A percentile compares a stretch with the other conserved stretches of the same genome.
Evolutionary conservation across 495 filamentous ascomycete species (phyloP).

Genomic region (Penicillium ochrochloron): DNA sequence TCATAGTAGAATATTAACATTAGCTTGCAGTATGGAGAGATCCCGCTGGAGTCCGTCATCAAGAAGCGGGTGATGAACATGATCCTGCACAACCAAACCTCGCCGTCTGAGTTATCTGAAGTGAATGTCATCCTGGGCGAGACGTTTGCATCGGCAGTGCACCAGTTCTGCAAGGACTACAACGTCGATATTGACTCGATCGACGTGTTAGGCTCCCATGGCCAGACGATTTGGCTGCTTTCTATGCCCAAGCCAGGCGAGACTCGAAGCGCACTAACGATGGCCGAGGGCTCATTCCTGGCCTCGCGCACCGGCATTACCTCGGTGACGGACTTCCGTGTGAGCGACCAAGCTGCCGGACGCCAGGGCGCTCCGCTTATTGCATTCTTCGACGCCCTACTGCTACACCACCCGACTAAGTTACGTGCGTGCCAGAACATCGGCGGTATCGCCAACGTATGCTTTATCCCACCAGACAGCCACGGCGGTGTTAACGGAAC

Average conservation of each 20-base stretch:
- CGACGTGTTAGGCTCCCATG: conserved; percentile 60
- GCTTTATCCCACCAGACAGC: conserved; percentile 60
- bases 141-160: conserved; percentile 54
- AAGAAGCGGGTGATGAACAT: conserved; percentile 62
- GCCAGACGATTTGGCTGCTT: conserved; percentile 63
- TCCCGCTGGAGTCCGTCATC: conserved; percentile 53
- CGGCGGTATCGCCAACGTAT: conserved; percentile 63
- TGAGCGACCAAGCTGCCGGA: conserved; percentile 50
- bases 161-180: conserved; percentile 51
- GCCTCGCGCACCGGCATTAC: conserved; percentile 50
- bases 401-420: conserved; percentile 61
- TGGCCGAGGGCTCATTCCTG: conserved; percentile 51
- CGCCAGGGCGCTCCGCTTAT: conserved; percentile 52
- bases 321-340: conserved; percentile 51
- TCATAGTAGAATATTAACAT: conserved; percentile 7
- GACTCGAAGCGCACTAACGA: conserved; percentile 50
- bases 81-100: conserved; percentile 56
- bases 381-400: conserved; percentile 53
- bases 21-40: conserved; percentile 37
- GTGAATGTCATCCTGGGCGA: conserved; percentile 58
- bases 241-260: conserved; percentile 56
- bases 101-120: conserved; percentile 56
- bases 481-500: conserved; percentile 51
- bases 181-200: conserved; percentile 50
- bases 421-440: conserved; percentile 63